phyloP scores from a whole-genome alignment of 352 stramenopile species.

The Globisporangium cederbergense region DNA sequence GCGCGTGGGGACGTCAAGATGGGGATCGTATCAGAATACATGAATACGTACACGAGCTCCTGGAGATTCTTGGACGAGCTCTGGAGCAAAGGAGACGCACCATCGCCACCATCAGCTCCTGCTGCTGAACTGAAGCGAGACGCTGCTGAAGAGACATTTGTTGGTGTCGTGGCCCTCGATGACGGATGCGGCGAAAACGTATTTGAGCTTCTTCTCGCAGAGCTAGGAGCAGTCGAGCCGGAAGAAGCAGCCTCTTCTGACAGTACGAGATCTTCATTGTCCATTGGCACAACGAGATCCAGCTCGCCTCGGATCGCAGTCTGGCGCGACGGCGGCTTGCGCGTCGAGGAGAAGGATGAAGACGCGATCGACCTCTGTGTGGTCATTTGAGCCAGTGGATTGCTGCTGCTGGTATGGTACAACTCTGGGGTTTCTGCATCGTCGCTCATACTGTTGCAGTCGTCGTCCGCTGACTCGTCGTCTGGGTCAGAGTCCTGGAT shows the following conservation, averaged over 20 bases:
- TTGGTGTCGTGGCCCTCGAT: neutral
- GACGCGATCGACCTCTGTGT: neutral
- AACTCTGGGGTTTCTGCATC: neutral
- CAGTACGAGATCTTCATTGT: neutral
- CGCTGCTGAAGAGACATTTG: neutral
- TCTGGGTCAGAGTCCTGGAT: slow-evolving; percentile 8
- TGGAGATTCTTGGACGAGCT: slow-evolving; percentile 18
- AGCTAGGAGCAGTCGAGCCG: neutral
- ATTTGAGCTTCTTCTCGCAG: neutral
- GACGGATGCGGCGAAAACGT: neutral
- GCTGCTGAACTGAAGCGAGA: neutral
- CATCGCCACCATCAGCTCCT: neutral
- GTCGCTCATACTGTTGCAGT: neutral
- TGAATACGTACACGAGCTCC: slow-evolving; percentile 15
- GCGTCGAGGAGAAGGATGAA: neutral
- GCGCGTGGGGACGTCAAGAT: slow-evolving; percentile 6
- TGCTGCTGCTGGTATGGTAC: neutral
- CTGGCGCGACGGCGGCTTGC: slow-evolving; percentile 23
- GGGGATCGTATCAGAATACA: neutral
- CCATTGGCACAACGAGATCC: neutral
- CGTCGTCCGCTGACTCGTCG: neutral
- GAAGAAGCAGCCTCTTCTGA: neutral
- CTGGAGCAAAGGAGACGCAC: slow-evolving; percentile 10
- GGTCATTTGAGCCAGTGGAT: neutral
- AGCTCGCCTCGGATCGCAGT: slow-evolving; percentile 36